Evolutionary conservation across 2,329 filamentous ascomycete species (phyloP), one percentile per base, ranked within the genome.

Genomic region (Lecanicillium sp.): DNA sequence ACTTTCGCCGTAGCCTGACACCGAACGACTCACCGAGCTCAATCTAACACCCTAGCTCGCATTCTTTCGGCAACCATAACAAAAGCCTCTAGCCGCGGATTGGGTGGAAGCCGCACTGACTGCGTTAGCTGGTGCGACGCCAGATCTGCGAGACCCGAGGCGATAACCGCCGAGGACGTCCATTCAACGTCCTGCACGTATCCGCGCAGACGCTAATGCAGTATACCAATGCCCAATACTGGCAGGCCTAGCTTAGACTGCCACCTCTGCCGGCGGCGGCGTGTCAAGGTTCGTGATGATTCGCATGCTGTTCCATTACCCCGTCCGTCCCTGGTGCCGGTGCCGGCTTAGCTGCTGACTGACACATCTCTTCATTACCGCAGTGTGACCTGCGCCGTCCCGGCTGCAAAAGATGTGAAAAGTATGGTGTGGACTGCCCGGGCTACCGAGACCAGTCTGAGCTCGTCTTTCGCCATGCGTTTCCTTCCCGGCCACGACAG

Each of bases 331-430:
- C 32, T 36, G 34, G 32, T 39, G 20, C 30, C 8, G 31, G 20
- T 17, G 11, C 44, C 29, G 13, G 15, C 25, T 22, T 35, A 17
- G 17, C 36, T 17, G 9, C 28, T 44, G 29, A 33, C 27, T 22
- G 17, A 11, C 29, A 20, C 2, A 14, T 14, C 39, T 11, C 13
- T 34, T 34, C 18, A 29, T 39, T 46, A 48, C 15, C 18, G n/a
- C 36, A 65, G 62, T 65, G 62, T 40, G 62, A 65, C 42, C 59
- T 66, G 13, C 55, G 36, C 13, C 58, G 58, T n/a, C 62, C 62
- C 4, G 51, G 51, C 6, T 65, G 62, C 39, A 55, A 60, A 37
- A 51, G 62, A 49, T 65, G 62, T 46, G 51, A 56, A 51, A 65
- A 64, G 42, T 65, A 65, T 44, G 62, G 62, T 31, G 51, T 49